A percentile compares a stretch with the other conserved stretches of the same genome.
Evolutionary conservation across 176 grass and related monocot species (phyloP).

Genomic region (Echinochloa phyllopogon): DNA sequence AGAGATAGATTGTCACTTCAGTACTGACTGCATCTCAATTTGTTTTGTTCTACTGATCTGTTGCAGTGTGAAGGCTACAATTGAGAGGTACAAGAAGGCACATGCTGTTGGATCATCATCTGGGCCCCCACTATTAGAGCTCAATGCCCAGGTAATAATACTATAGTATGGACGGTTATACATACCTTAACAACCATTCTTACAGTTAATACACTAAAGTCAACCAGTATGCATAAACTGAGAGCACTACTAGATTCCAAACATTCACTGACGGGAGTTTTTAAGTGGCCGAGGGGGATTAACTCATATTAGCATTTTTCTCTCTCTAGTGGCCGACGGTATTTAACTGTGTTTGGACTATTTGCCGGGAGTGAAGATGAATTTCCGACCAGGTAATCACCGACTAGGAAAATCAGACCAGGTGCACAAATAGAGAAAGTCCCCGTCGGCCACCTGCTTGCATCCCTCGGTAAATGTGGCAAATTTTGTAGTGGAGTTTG

Average conservation of each 20-base stretch:
- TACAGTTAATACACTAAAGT: background rate
- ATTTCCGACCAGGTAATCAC: no score
- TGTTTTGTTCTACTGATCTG: conserved; percentile 21
- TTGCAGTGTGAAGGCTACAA: conserved; percentile 67
- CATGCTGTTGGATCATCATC: conserved; percentile 60
- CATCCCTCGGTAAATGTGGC: no score
- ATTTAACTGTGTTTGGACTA: no score
- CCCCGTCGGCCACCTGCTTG: no score
- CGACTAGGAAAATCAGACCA: no score
- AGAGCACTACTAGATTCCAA: background rate
- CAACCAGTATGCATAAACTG: background rate
- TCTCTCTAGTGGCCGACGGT: no score
- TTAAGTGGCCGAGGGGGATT: no score
- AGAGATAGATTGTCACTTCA: background rate
- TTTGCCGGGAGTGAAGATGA: no score
- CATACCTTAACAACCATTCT: background rate
- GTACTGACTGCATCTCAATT: conserved; percentile 10
- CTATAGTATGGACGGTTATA: background rate
- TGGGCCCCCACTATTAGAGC: conserved; percentile 50
- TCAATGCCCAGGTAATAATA: conserved; percentile 63
- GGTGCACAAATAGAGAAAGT: no score
- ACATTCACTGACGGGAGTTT: no score
- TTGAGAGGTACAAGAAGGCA: conserved; percentile 82
- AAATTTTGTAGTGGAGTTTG: background rate
- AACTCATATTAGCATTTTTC: no score